Percentiles rank a stretch among this genome's conserved stretches.
Conservation (phyloP, 306 rosid genomes). For the Rosa multiflora region DNA sequence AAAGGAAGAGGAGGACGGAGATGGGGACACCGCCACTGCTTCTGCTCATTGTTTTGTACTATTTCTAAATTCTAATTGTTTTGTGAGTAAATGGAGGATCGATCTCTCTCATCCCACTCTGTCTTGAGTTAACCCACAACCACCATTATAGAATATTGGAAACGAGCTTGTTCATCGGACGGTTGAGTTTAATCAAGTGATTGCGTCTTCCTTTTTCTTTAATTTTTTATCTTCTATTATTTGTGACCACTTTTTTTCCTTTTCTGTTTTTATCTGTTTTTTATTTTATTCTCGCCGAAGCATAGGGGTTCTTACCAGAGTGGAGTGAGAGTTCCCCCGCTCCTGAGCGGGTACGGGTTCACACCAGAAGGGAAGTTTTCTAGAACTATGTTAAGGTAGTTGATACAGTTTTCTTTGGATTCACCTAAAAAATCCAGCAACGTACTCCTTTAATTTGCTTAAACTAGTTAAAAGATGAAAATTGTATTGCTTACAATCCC, state of each 20-base stretch:
- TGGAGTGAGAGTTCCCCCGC: too few relatives aligned
- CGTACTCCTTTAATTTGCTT: background rate
- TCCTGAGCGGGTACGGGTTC: too few relatives aligned
- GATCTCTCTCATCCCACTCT: background rate
- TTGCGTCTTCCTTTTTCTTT: background rate
- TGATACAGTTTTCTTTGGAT: too few relatives aligned
- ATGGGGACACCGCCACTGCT: constrained; percentile 12
- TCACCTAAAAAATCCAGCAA: too few relatives aligned
- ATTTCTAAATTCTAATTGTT: background rate
- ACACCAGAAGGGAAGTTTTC: too few relatives aligned
- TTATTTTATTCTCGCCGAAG: too few relatives aligned
- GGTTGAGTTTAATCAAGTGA: background rate
- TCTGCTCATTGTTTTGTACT: background rate
- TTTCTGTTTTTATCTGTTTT: too few relatives aligned
- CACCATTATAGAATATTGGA: background rate
- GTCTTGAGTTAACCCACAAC: background rate
- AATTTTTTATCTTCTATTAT: background rate
- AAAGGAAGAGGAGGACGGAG: constrained; percentile 32
- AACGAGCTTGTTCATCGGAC: background rate
- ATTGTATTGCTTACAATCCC: background rate
- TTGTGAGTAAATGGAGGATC: background rate
- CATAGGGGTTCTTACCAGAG: too few relatives aligned
- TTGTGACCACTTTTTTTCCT: background rate
- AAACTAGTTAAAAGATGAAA: background rate
- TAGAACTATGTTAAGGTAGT: too few relatives aligned